A percentile compares a stretch with the other conserved stretches of the same genome.
Evolutionary conservation across 371 early-diverging fungal genomes (phyloP).

Genomic region (Nematocida sp.): DNA sequence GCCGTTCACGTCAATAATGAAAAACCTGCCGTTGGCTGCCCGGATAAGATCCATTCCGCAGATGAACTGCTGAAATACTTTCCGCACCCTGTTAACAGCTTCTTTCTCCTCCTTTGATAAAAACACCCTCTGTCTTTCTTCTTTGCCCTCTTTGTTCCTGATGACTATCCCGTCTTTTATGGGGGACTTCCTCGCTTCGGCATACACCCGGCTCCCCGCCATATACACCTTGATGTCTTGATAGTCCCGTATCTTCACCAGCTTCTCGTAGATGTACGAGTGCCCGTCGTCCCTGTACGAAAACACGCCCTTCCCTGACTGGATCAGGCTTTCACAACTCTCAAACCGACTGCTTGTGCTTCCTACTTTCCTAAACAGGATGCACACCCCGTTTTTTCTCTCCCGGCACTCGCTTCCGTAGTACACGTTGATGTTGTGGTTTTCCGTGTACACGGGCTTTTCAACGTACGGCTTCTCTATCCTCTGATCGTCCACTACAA

Average conservation of each 20-base stretch:
- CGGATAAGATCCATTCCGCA: slow-evolving; percentile 90
- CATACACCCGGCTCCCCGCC: slow-evolving; percentile 79
- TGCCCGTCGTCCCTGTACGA: slow-evolving; percentile 67
- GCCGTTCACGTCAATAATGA: slow-evolving; percentile 94
- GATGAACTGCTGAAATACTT: slow-evolving; percentile 74
- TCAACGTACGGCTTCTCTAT: slow-evolving; percentile 88
- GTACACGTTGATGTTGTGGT: slow-evolving; percentile 91
- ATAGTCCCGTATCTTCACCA: slow-evolving; percentile 79
- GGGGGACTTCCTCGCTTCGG: slow-evolving; percentile 94
- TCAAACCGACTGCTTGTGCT: slow-evolving; percentile 86
- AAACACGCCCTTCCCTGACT: slow-evolving; percentile 59
- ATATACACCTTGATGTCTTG: slow-evolving; percentile 95
- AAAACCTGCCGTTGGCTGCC: slow-evolving; percentile 68
- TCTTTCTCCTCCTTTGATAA: slow-evolving; percentile 73
- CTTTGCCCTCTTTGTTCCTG: slow-evolving; percentile 88
- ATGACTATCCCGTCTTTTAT: slow-evolving; percentile 89
- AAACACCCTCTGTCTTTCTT: slow-evolving; percentile 78
- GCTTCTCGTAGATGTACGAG: slow-evolving; percentile 85
- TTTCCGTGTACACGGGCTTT: slow-evolving; percentile 86
- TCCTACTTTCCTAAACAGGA: slow-evolving; percentile 85
- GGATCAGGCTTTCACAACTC: slow-evolving; percentile 14
- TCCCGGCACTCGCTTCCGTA: slow-evolving; percentile 68
- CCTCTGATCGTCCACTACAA: slow-evolving; percentile 68
- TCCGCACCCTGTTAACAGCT: slow-evolving; percentile 72
- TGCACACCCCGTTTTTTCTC: slow-evolving; percentile 72